phyloP scores from a whole-genome alignment of 2,329 filamentous ascomycete genomes.

The Aspergillus neotritici region DNA sequence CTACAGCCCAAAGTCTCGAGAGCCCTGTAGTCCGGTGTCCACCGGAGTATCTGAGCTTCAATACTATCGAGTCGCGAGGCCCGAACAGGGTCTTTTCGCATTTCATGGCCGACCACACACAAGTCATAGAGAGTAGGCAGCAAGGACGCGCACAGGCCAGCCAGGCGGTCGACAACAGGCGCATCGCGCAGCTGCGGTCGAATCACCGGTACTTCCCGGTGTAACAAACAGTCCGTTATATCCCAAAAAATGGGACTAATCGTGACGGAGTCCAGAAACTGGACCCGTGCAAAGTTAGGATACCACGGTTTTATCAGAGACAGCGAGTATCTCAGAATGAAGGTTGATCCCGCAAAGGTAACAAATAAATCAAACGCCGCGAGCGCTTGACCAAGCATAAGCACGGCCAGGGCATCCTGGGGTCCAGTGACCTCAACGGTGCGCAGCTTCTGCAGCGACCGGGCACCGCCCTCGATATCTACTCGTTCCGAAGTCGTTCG shows the following conservation, averaged over 20 bases:
- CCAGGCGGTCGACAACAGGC: constrained; percentile 4
- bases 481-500: constrained; percentile 3
- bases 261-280: constrained; percentile 2
- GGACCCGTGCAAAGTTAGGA: neutral
- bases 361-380: constrained; percentile 16
- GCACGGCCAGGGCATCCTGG: constrained; percentile 12
- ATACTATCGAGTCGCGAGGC: too few relatives aligned
- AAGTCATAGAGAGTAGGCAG: constrained; percentile 6
- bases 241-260: constrained; percentile 6
- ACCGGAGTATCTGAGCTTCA: too few relatives aligned
- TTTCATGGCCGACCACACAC: constrained; percentile 1
- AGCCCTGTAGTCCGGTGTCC: too few relatives aligned
- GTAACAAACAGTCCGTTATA: constrained; percentile 1
- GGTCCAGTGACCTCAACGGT: neutral
- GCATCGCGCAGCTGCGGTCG: neutral
- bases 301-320: constrained; percentile 6
- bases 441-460: constrained; percentile 6
- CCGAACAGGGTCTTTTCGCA: neutral
- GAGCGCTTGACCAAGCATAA: constrained; percentile 10
- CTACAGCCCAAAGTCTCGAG: neutral
- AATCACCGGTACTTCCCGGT: constrained; percentile 7
- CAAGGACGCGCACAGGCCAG: constrained; percentile 7
- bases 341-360: constrained; percentile 4
- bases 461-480: constrained; percentile 4
- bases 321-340: constrained; percentile 16